Percentiles rank a stretch among this genome's conserved stretches.
Conservation (phyloP, 2,329 filamentous ascomycete species). For the Alternaria brassicicola region DNA sequence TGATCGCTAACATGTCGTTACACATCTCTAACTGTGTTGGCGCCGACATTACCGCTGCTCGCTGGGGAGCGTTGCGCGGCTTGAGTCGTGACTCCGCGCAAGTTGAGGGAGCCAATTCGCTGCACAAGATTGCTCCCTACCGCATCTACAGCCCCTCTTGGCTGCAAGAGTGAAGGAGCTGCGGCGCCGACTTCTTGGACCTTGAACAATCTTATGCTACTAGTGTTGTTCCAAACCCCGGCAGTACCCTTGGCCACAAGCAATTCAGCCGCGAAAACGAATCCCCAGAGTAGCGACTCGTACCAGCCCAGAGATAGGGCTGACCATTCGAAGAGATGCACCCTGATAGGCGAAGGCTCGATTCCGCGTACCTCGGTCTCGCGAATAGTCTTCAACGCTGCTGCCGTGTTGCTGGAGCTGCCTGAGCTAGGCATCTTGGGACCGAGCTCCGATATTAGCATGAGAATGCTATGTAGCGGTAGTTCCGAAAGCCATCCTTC, state of each 20-base stretch:
- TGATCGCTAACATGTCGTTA: slow-evolving; percentile 24
- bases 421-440: slow-evolving; percentile 59
- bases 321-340: slow-evolving; percentile 95
- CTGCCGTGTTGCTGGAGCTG: slow-evolving; percentile 46
- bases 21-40: slow-evolving; percentile 43
- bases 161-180: slow-evolving; percentile 81
- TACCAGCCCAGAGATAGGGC: slow-evolving; percentile 92
- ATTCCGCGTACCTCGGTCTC: slow-evolving; percentile 71
- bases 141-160: slow-evolving; percentile 88
- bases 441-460: slow-evolving; percentile 69
- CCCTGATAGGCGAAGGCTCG: slow-evolving; percentile 74
- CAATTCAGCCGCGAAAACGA: slow-evolving; percentile 91
- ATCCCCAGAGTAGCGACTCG: slow-evolving; percentile 90
- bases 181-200: slow-evolving; percentile 83
- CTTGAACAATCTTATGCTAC: slow-evolving; percentile 80
- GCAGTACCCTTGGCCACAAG: slow-evolving; percentile 83
- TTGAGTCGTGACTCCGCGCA: slow-evolving; percentile 55
- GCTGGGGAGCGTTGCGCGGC: slow-evolving; percentile 21
- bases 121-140: slow-evolving; percentile 90
- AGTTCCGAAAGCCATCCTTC: slow-evolving; percentile 93
- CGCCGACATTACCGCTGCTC: slow-evolving; percentile 29
- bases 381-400: slow-evolving; percentile 58
- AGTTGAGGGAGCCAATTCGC: slow-evolving; percentile 80
- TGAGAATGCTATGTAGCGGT: slow-evolving; percentile 84
- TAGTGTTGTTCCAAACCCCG: slow-evolving; percentile 92